Percentiles rank a stretch among this genome's conserved stretches.
Evolutionary conservation across 2,329 filamentous ascomycete species (phyloP).

Genomic region (Ophiostoma perfectum): DNA sequence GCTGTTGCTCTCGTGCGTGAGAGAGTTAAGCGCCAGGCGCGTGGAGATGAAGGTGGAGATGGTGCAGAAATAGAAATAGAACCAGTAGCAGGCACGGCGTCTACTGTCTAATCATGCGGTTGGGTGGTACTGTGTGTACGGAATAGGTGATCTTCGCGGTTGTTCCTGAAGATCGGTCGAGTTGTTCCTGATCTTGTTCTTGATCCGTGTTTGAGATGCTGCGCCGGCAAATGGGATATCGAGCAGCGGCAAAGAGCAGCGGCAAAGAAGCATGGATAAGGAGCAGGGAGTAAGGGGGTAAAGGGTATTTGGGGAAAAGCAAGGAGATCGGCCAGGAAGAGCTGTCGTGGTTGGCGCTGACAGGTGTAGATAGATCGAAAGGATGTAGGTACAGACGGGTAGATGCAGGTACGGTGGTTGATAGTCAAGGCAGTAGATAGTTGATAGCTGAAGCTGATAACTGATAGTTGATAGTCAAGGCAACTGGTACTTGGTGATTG

Average conservation of each 20-base stretch:
- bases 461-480: too few relatives aligned
- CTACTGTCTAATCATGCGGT: background rate
- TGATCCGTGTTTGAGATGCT: background rate
- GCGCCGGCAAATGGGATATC: background rate
- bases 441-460: too few relatives aligned
- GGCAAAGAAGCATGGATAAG: too few relatives aligned
- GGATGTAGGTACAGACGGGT: background rate
- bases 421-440: too few relatives aligned
- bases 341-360: background rate
- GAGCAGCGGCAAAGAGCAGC: background rate
- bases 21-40: constrained; percentile 11
- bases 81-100: constrained; percentile 9
- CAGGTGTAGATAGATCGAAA: background rate
- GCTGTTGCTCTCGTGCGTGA: background rate
- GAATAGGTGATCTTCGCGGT: background rate
- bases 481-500: too few relatives aligned
- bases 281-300: too few relatives aligned
- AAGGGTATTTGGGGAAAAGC: too few relatives aligned
- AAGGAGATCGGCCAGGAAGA: background rate
- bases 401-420: constrained; percentile 3
- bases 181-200: background rate
- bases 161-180: background rate
- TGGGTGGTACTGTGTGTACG: background rate
- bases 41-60: constrained; percentile 12
- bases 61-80: constrained; percentile 5